Conservation (phyloP, 1,139 yeast species). For the Magnusiomyces sp. region DNA sequence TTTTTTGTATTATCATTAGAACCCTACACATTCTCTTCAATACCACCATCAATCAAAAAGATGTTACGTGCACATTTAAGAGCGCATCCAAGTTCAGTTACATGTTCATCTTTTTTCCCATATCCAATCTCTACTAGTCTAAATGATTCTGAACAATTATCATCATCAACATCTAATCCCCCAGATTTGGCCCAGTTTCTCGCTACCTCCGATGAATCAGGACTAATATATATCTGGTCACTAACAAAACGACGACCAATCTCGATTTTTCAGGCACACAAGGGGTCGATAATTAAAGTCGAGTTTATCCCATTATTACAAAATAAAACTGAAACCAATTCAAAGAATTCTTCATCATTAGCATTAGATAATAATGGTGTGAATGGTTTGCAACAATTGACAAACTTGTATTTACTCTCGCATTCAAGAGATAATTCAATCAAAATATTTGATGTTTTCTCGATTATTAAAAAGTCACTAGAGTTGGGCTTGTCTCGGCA, state of each 20-base stretch:
- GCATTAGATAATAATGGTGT: background rate
- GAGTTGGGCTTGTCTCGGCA: background rate
- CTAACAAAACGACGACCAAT: slow-evolving; percentile 30
- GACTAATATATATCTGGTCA: slow-evolving; percentile 35
- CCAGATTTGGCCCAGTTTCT: background rate
- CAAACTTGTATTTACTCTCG: slow-evolving; percentile 23
- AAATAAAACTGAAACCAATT: background rate
- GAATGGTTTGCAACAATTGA: background rate
- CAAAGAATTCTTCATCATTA: background rate
- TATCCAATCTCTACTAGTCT: background rate
- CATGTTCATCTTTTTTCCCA: slow-evolving; percentile 21
- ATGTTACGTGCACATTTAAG: slow-evolving; percentile 17
- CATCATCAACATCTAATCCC: background rate
- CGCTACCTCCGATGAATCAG: slow-evolving; percentile 32
- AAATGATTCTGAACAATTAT: too few species aligned
- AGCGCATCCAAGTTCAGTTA: slow-evolving; percentile 26
- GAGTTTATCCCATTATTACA: slow-evolving; percentile 4
- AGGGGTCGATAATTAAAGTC: slow-evolving; percentile 26
- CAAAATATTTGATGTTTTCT: slow-evolving; percentile 17
- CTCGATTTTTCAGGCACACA: slow-evolving; percentile 32
- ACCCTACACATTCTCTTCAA: too few species aligned
- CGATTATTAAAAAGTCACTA: background rate
- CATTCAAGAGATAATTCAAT: slow-evolving; percentile 36
- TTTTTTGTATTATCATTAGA: background rate
- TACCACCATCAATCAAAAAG: too few species aligned